A percentile compares a stretch with the other conserved stretches of the same genome.
These are phyloP conservation scores for Solanum arcanum DNA, from an alignment of 257 asterid genomes.

Conservation along the genomic window DNA sequence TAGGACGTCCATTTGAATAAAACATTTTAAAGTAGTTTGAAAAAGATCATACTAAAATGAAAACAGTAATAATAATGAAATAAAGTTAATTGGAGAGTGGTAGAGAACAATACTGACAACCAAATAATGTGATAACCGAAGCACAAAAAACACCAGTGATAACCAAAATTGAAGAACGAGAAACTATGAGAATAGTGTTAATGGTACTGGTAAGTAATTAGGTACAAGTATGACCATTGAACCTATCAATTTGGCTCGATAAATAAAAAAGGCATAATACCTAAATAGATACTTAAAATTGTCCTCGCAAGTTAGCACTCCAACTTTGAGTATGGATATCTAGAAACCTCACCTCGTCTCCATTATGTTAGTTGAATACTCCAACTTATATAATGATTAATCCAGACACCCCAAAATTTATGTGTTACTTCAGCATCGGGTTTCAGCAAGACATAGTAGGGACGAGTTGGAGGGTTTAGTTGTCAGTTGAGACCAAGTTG, in stretches of 20 bases:
- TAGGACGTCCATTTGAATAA: neutral
- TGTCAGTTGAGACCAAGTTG: neutral
- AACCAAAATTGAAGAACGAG: neutral
- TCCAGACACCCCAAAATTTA: neutral
- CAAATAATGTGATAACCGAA: neutral
- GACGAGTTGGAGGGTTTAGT: neutral
- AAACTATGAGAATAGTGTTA: neutral
- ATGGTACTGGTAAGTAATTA: neutral
- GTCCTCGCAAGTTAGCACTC: neutral
- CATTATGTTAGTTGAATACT: neutral
- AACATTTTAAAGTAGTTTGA: neutral
- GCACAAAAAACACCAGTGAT: neutral
- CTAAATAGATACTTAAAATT: neutral
- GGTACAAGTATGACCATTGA: neutral
- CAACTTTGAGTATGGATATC: neutral
- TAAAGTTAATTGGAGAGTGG: neutral
- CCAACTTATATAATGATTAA: neutral
- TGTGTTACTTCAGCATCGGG: neutral
- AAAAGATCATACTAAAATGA: neutral
- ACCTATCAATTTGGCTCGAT: neutral
- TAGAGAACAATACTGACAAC: neutral
- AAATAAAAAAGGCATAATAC: too few species aligned
- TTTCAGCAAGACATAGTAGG: neutral
- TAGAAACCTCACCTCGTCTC: neutral
- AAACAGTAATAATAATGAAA: neutral